These are phyloP conservation scores for Blastobotrys raffinosifermentans DNA, from an alignment of 1,139 yeast species.

Conservation along the genomic window DNA sequence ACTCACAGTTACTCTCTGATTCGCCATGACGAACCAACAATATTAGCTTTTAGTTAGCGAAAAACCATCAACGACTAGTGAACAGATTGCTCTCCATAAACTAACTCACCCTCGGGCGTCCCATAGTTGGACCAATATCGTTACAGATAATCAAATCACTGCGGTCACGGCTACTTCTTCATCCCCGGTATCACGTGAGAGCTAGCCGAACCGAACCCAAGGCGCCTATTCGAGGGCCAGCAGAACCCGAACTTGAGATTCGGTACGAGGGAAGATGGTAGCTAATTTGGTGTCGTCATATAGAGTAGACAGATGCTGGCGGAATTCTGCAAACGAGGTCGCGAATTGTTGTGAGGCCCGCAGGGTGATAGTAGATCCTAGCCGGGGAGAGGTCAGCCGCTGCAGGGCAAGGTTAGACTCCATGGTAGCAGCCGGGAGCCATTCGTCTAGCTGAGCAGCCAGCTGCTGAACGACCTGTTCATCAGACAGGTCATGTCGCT, in stretches of 20 bases:
- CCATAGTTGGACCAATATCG: too few species aligned
- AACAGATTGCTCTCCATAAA: not conserved
- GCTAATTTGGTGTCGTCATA: constrained; percentile 23
- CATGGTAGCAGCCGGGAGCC: constrained; percentile 33
- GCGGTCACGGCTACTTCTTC: too few species aligned
- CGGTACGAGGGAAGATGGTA: constrained; percentile 25
- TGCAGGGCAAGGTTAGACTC: constrained; percentile 29
- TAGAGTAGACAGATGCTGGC: constrained; percentile 16
- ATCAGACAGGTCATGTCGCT: constrained; percentile 9
- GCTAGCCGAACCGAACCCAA: not conserved
- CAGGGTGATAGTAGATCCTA: constrained; percentile 30
- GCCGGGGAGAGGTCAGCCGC: constrained; percentile 30
- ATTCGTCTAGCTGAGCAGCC: constrained; percentile 29
- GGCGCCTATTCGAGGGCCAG: constrained; percentile 15
- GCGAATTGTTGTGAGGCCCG: constrained; percentile 31
- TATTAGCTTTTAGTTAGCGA: constrained; percentile 48
- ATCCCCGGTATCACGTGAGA: too few species aligned
- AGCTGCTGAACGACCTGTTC: constrained; percentile 32
- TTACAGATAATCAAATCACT: too few species aligned
- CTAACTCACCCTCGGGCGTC: constrained; percentile 51
- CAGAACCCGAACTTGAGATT: constrained; percentile 29
- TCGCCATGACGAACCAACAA: constrained; percentile 85
- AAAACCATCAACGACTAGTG: constrained; percentile 1
- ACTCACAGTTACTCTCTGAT: constrained; percentile 67
- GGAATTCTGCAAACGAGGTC: constrained; percentile 25